These are phyloP conservation scores for Grifola frondosa DNA, from an alignment of 1,284 basidiomycete genomes.

Conservation along the genomic window DNA sequence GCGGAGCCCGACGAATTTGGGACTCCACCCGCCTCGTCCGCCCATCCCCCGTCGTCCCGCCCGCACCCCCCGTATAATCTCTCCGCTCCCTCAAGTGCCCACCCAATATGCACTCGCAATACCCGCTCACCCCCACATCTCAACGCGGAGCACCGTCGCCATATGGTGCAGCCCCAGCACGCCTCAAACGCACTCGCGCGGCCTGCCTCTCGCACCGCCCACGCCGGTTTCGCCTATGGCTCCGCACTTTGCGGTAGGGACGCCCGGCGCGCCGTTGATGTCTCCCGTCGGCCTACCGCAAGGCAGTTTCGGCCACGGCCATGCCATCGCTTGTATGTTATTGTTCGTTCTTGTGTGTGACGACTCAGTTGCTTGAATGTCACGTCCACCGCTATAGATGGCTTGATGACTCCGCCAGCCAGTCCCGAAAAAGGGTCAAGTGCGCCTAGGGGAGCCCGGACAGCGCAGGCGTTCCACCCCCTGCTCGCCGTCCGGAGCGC, in stretches of 20 bases:
- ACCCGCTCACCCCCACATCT: too few species aligned
- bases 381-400: conserved; percentile 15
- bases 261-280: conserved; percentile 5
- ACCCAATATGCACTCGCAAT: too few species aligned
- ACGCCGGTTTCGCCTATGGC: conserved; percentile 7
- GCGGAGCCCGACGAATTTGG: conserved; percentile 13
- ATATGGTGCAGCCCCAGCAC: conserved; percentile 5
- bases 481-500: conserved; percentile 18
- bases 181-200: conserved; percentile 8
- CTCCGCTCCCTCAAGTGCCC: too few species aligned
- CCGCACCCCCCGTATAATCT: not conserved
- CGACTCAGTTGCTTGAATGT: conserved; percentile 15
- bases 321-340: conserved; percentile 14
- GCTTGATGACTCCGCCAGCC: conserved; percentile 28
- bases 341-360: conserved; percentile 12
- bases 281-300: too few species aligned
- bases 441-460: too few species aligned
- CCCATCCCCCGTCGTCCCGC: conserved; percentile 6
- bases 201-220: conserved; percentile 8
- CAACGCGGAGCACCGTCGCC: conserved; percentile 9
- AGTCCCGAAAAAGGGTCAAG: conserved; percentile 19
- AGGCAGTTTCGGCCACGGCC: conserved; percentile 1
- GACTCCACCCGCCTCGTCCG: conserved; percentile 16
- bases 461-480: conserved; percentile 12
- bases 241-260: conserved; percentile 5